Conservation (phyloP, 306 rosid species). For the Quercus engelmannii region DNA sequence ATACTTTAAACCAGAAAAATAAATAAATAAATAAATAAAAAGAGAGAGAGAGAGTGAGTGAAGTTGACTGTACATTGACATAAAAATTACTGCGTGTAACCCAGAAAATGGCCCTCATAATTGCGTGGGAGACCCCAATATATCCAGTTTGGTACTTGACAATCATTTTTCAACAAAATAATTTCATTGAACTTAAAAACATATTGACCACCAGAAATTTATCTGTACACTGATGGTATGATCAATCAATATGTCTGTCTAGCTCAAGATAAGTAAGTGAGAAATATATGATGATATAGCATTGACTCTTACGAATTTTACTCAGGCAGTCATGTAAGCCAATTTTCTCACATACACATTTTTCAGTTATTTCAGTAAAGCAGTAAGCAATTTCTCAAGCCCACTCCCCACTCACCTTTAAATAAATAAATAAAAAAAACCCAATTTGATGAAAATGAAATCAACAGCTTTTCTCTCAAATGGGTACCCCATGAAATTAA, state of each 20-base stretch:
- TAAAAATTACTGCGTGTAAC: background rate
- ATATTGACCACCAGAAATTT: background rate
- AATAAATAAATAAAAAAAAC: background rate
- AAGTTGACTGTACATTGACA: background rate
- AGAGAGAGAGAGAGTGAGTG: fast-evolving
- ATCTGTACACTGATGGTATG: background rate
- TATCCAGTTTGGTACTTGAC: background rate
- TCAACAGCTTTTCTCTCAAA: background rate
- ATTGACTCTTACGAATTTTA: background rate
- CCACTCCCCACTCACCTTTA: background rate
- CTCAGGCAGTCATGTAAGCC: background rate
- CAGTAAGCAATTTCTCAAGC: background rate
- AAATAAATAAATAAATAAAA: too few species aligned
- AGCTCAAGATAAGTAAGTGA: background rate
- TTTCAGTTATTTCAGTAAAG: too few species aligned
- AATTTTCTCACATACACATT: background rate
- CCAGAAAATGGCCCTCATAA: background rate
- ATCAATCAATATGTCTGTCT: background rate
- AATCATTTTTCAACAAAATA: background rate
- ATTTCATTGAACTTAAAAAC: background rate
- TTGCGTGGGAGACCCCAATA: background rate
- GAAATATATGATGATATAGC: background rate
- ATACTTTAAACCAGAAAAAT: too few species aligned
- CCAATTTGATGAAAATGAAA: background rate
- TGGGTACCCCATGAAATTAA: background rate